Percentiles rank a stretch among this genome's conserved stretches.
phyloP scores from a whole-genome alignment of 768 basidiomycete genomes.

The Suillus weaverae region DNA sequence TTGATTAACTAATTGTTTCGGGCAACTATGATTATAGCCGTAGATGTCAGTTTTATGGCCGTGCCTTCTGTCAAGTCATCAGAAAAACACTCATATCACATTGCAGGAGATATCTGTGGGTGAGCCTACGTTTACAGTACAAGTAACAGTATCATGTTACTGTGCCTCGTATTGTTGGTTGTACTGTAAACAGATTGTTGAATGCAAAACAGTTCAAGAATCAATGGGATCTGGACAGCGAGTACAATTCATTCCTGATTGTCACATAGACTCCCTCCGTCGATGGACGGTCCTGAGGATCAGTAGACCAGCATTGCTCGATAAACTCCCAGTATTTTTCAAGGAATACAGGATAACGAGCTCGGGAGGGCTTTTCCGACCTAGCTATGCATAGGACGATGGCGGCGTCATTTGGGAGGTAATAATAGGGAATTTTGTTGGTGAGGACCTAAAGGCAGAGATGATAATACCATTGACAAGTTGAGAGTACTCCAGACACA shows the following conservation, averaged over 20 bases:
- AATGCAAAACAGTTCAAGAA: no score
- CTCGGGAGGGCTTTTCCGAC: neutral
- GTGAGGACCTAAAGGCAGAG: neutral
- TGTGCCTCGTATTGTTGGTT: no score
- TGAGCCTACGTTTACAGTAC: no score
- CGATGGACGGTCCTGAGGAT: neutral
- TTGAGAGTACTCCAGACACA: neutral
- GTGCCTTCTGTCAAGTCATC: no score
- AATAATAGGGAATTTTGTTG: neutral
- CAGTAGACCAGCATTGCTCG: neutral
- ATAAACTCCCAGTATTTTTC: neutral
- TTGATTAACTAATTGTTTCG: no score
- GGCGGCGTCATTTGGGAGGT: neutral
- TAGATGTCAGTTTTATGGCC: no score
- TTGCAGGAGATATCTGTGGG: no score
- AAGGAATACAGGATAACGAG: neutral
- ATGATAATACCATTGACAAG: neutral
- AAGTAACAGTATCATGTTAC: no score
- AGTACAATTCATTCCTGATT: neutral
- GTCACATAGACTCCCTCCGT: neutral
- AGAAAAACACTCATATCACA: no score
- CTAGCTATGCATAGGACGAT: neutral
- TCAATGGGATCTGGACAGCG: neutral
- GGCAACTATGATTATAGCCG: no score
- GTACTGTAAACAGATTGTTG: no score